Evolutionary conservation across 2,329 filamentous ascomycete genomes (phyloP), one percentile per base, ranked within the genome.

Genomic region (Diplocarpon mali): DNA sequence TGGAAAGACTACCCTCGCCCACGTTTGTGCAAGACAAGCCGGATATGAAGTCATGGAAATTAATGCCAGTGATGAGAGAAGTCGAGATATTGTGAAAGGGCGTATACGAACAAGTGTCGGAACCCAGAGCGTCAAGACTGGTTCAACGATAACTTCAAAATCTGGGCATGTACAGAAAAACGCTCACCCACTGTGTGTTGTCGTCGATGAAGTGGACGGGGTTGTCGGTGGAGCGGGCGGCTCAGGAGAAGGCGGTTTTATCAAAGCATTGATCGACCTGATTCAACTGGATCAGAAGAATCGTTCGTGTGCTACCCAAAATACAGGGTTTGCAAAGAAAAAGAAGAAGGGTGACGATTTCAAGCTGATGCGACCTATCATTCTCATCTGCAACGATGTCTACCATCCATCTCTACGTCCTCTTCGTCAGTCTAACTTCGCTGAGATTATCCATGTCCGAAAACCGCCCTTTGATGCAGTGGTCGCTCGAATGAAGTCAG

Each of bases 31-130:
- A 0, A 81, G 74, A 54, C 92, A 98, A 65, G 92, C 92, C 5
- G 92, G 92, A 0, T 98, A 98, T 57, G 92, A 96, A 58, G 85
- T 94, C 1, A 76, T 96, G 60, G 92, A 98, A 62, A 94, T 98
- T 65, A 98, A 98, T 57, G 92, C 93, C 8, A 96, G 90, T 57
- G 92, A 98, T 60, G 93, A 98, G 60, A 76, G 92, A 57, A 95
- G 87, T 59, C 75, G 76, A 27, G 80, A 90, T 58, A 87, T 98
- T 1, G 92, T 98, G 30, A 92, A 85, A 60, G 87, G 86, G 6
- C 76, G 88, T 13, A 95, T 98, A 53, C 76, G 85, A 55, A 94
- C 95, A 45, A 90, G 86, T 62, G 73, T 98, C 29, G 89, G 86
- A 0, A 98, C 92, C 0, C 90, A 98, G 62, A 95, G 86, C 48